phyloP scores from a whole-genome alignment of 306 rosid genomes.

The Erythrophleum fordii region DNA sequence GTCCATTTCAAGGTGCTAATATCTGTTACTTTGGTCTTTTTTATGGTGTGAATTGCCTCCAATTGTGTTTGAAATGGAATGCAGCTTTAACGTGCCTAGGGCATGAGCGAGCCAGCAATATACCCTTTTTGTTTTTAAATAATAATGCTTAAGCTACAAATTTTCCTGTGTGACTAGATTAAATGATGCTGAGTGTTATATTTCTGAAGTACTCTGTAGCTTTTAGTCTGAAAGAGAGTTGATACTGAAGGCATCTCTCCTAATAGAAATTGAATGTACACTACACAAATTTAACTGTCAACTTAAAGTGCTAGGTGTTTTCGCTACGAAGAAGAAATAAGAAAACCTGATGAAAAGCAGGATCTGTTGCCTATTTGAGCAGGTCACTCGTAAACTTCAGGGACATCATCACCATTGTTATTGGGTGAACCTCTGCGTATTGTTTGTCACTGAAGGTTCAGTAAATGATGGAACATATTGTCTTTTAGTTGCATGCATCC shows the following conservation, averaged over 20 bases:
- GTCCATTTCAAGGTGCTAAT: conserved; percentile 86
- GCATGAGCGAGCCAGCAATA: no score
- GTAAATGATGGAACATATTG: conserved; percentile 58
- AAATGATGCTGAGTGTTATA: background rate
- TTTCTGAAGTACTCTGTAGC: background rate
- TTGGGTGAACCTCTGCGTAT: conserved; percentile 74
- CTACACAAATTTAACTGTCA: background rate
- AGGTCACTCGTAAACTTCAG: conserved; percentile 57
- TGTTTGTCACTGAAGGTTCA: conserved; percentile 60
- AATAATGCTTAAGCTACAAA: background rate
- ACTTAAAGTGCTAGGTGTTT: background rate
- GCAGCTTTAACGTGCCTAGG: background rate
- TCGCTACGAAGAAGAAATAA: background rate
- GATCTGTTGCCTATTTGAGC: conserved; percentile 52
- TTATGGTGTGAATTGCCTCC: background rate
- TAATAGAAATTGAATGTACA: background rate
- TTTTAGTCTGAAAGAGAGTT: background rate
- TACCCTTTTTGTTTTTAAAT: background rate
- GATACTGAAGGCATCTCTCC: background rate
- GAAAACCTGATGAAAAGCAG: conserved; percentile 43
- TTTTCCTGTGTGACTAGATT: no score
- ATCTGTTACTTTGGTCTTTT: background rate
- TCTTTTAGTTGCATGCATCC: background rate
- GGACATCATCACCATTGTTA: conserved; percentile 55
- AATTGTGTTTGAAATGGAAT: background rate